Conservation (phyloP, 768 basidiomycete species). For the Cyathus striatus region DNA sequence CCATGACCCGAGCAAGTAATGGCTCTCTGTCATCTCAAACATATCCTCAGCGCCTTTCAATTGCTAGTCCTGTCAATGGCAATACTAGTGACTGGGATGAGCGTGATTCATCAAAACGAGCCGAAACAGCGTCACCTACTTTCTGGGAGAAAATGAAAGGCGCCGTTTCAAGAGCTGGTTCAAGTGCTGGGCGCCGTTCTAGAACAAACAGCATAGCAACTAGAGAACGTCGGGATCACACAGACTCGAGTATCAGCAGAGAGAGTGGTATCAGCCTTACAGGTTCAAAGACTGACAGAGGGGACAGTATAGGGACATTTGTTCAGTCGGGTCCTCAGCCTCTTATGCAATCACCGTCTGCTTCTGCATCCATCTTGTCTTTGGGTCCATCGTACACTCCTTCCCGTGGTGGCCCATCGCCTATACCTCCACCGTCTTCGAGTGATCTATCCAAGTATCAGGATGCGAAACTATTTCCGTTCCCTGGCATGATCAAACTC, state of each 20-base stretch:
- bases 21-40: conserved; percentile 48
- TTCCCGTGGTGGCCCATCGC: conserved; percentile 58
- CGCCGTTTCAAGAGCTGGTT: conserved; percentile 60
- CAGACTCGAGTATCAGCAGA: conserved; percentile 68
- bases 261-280: conserved; percentile 73
- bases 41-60: conserved; percentile 57
- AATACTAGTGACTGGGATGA: conserved; percentile 53
- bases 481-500: conserved; percentile 79
- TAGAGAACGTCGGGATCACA: conserved; percentile 62
- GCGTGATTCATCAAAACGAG: conserved; percentile 46
- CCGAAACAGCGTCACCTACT: conserved; percentile 48
- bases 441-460: conserved; percentile 72
- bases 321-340: conserved; percentile 33
- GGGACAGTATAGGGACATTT: conserved; percentile 26
- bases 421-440: conserved; percentile 71
- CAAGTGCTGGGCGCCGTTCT: conserved; percentile 68
- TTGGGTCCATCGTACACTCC: conserved; percentile 50
- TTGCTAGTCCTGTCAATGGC: conserved; percentile 43
- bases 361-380: conserved; percentile 68
- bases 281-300: conserved; percentile 56
- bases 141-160: conserved; percentile 74
- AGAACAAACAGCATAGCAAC: conserved; percentile 72
- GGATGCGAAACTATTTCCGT: conserved; percentile 80
- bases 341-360: conserved; percentile 56
- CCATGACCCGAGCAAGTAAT: conserved; percentile 34